Percentiles rank a stretch among this genome's conserved stretches.
Conservation (phyloP, 2,329 filamentous ascomycete species). For the Aspergillus jensenii region DNA sequence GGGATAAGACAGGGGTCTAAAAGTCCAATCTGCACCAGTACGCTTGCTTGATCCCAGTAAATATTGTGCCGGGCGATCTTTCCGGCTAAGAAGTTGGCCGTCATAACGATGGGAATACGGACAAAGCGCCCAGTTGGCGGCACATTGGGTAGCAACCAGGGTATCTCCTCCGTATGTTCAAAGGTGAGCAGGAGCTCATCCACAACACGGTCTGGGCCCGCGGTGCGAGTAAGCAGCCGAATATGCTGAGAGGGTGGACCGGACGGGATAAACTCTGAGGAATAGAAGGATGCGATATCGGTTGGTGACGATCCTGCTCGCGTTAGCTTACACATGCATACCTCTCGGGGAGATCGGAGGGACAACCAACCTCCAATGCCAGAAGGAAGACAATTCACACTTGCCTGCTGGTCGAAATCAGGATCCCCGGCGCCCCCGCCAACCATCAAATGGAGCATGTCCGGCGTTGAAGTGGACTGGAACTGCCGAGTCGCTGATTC, state of each 20-base stretch:
- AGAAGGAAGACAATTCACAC: slow-evolving; percentile 37
- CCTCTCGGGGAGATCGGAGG: background rate
- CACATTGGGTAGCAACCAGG: slow-evolving; percentile 58
- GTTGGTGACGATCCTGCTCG: slow-evolving; percentile 20
- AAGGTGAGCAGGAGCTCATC: slow-evolving; percentile 59
- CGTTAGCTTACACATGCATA: background rate
- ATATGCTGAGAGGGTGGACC: slow-evolving; percentile 50
- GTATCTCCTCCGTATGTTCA: slow-evolving; percentile 53
- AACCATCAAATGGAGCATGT: slow-evolving; percentile 20
- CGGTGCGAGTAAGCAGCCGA: slow-evolving; percentile 55
- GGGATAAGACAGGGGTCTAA: slow-evolving; percentile 56
- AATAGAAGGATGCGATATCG: slow-evolving; percentile 50
- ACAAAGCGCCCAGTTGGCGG: slow-evolving; percentile 55
- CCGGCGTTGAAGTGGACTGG: background rate
- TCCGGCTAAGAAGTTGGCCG: slow-evolving; percentile 42
- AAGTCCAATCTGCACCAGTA: slow-evolving; percentile 59
- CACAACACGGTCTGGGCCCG: slow-evolving; percentile 56
- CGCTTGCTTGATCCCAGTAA: slow-evolving; percentile 64
- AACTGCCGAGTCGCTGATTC: background rate
- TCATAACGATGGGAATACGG: slow-evolving; percentile 53
- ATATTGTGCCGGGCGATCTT: slow-evolving; percentile 51
- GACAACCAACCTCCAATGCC: slow-evolving; percentile 35
- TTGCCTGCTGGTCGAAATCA: slow-evolving; percentile 19
- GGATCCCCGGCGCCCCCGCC: slow-evolving; percentile 7
- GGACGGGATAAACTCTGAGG: slow-evolving; percentile 52